Evolutionary conservation across 768 basidiomycete genomes (phyloP).

Genomic region (Xerocomellus intermedius): DNA sequence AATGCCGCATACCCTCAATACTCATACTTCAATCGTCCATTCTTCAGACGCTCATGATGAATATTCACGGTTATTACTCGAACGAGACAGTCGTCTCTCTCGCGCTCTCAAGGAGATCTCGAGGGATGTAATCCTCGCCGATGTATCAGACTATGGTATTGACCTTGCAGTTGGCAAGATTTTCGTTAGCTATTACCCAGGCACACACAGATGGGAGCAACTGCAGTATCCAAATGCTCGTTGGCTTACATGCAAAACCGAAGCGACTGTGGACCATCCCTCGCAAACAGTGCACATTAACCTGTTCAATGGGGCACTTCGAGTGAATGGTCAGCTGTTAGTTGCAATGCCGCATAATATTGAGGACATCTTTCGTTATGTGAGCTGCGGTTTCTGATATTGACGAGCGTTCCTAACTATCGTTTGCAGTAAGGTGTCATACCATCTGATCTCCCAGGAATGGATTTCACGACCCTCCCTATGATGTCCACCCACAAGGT

Average conservation of each 20-base stretch:
- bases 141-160: not conserved
- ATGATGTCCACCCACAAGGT: not conserved
- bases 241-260: not conserved
- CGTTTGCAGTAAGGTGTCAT: not conserved
- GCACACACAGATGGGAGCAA: not conserved
- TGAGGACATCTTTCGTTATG: not conserved
- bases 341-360: not conserved
- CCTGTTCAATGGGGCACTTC: not conserved
- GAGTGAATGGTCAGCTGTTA: not conserved
- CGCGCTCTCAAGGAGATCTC: not conserved
- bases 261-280: not conserved
- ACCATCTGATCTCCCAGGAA: not conserved
- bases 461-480: not conserved
- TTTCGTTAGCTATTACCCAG: not conserved
- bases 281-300: not conserved
- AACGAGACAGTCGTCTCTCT: not conserved
- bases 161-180: not conserved
- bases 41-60: accelerated
- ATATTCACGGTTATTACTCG: not conserved
- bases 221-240: not conserved
- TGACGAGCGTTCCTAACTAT: not conserved
- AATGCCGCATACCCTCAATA: not conserved
- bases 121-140: not conserved
- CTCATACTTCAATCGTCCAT: not conserved
- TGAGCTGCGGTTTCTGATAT: not conserved